These are phyloP conservation scores for Euphorbia tirucalli DNA, from an alignment of 345 rosid genomes.

Conservation along the genomic window DNA sequence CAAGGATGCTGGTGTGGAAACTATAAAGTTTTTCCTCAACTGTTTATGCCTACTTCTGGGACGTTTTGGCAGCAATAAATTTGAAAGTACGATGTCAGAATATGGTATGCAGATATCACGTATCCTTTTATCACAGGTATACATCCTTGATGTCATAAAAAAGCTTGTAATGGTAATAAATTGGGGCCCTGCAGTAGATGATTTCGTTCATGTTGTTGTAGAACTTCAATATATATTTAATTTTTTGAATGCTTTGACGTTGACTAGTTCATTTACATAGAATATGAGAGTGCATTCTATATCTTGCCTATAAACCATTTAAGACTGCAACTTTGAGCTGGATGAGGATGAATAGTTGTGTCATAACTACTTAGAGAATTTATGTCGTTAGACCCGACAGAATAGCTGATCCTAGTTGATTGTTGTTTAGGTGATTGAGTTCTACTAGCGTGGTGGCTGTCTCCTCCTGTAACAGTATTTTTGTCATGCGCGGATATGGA, in stretches of 20 bases:
- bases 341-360: neutral
- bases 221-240: slow-evolving; percentile 2
- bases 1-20: slow-evolving; percentile 55
- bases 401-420: neutral
- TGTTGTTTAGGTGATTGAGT: neutral
- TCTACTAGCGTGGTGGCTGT: neutral
- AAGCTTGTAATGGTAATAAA: neutral
- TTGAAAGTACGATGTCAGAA: slow-evolving; percentile 52
- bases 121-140: slow-evolving; percentile 71
- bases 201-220: neutral
- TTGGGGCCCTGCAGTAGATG: neutral
- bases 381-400: no score
- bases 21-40: slow-evolving; percentile 71
- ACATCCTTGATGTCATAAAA: slow-evolving; percentile 4
- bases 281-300: neutral
- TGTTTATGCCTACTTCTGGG: slow-evolving; percentile 92
- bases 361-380: no score
- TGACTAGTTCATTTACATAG: neutral
- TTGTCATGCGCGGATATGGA: neutral
- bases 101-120: slow-evolving; percentile 64
- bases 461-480: neutral
- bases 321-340: neutral
- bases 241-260: neutral
- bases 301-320: neutral
- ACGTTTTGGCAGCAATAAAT: slow-evolving; percentile 63